Evolutionary conservation across 306 rosid genomes (phyloP).

Genomic region (Cucumis hystrix): DNA sequence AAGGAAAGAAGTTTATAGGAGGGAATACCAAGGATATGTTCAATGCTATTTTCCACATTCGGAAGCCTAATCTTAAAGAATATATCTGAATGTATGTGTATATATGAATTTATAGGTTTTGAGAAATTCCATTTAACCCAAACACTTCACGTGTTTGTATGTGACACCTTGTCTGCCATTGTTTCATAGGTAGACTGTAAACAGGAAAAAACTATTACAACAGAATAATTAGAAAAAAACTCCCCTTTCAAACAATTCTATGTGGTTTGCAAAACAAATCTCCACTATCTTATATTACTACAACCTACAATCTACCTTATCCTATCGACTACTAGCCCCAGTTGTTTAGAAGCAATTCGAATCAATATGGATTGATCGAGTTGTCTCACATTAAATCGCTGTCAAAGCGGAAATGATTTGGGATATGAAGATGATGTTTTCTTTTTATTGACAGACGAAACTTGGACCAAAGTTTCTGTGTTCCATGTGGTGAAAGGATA

Average conservation of each 20-base stretch:
- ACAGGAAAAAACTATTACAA: constrained; percentile 3
- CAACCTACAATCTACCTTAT: constrained; percentile 3
- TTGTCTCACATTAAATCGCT: background rate
- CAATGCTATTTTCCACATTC: background rate
- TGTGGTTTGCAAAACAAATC: background rate
- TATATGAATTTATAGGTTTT: background rate
- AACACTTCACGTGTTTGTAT: constrained; percentile 1
- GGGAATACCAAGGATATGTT: background rate
- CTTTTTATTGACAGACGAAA: background rate
- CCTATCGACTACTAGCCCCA: background rate
- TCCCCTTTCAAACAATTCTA: background rate
- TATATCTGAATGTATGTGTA: background rate
- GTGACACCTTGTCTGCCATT: constrained; percentile 5
- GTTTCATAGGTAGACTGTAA: background rate
- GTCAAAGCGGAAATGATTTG: background rate
- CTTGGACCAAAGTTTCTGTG: background rate
- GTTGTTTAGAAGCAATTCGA: background rate
- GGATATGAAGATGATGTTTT: background rate
- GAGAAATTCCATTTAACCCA: background rate
- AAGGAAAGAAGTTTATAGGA: background rate
- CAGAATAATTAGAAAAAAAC: background rate
- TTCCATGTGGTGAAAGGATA: constrained; percentile 3
- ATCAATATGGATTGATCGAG: background rate
- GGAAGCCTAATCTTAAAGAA: background rate
- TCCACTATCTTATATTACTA: constrained; percentile 1